Percentiles rank a stretch among this genome's conserved stretches.
phyloP scores from a whole-genome alignment of 129 eudicot species.

The Silybum marianum region DNA sequence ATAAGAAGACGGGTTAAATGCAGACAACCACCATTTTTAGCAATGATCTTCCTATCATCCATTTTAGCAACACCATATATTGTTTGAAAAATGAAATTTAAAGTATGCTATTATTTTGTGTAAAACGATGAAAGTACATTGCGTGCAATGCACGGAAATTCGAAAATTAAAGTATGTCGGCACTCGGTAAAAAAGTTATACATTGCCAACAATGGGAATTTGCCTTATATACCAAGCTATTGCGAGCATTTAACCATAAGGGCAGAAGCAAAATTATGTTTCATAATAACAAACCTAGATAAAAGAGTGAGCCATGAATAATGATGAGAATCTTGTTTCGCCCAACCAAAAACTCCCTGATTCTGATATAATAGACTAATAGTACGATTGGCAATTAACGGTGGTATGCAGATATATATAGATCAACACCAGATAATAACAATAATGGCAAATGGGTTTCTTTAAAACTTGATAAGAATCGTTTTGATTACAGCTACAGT shows the following conservation, averaged over 20 bases:
- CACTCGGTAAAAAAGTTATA: neutral
- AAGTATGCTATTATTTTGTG: neutral
- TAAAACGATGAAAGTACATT: neutral
- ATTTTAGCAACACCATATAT: neutral
- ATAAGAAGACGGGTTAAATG: neutral
- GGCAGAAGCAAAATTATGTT: neutral
- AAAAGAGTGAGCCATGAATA: neutral
- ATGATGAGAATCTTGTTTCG: neutral
- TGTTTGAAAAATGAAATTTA: neutral
- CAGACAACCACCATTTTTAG: neutral
- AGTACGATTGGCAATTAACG: neutral
- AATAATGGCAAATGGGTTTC: neutral
- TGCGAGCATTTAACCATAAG: neutral
- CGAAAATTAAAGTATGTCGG: neutral
- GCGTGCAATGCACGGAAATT: neutral
- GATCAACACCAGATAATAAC: neutral
- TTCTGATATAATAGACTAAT: neutral
- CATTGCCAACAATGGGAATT: neutral
- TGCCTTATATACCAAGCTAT: neutral
- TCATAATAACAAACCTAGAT: neutral
- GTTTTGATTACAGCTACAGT: no score
- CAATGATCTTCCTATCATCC: neutral
- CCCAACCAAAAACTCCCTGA: neutral
- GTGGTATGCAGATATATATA: neutral
- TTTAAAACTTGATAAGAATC: neutral